Base-by-base conservation (phyloP, 2,329 filamentous ascomycete species). In the Atkinsonella texensis region DNA sequence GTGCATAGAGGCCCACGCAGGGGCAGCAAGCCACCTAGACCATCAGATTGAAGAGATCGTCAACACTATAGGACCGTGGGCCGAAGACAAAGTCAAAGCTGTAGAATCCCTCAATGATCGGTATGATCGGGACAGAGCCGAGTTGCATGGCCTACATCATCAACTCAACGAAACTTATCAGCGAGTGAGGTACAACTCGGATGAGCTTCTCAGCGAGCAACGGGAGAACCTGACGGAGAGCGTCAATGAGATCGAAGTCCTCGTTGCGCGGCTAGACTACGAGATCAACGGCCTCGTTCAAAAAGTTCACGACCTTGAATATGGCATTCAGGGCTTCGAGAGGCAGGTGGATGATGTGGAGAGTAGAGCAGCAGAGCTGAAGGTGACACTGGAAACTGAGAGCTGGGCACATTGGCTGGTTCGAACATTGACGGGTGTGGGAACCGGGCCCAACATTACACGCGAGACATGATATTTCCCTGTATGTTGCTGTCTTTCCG, bases 251-350 rank as follows among this genome's bases (percentile, higher is more conserved):
- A 75, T 96, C 13, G 89, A 95, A 64, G 79, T 85, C 20, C 72
- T 94, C 40, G 81, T 85, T 2, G 88, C 89, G 18, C 90, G 90
- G 67, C 74, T 97, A 51, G 90, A 97, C 61, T 97, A 97, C 66
- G 91, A 96, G 71, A 84, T 96, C 55, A 80, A 85, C 54, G 81
- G 83, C 15, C 72, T 97, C n/a, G 75, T 82, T 47, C 81, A 83
- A 46, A 89, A 89, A 60, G 84, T 95, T 10, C 78, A 87, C 59
- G 91, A 97, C 62, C 86, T 95, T 9, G 89, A 95, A 62, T 85
- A 89, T 55, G 87, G 86, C 1, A 81, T 95, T 0, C 71, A 70
- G 11, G 85, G 89, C 55, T 94, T 95, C 65, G 87, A 90, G 66
- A 75, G 79, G 47, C 85, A 90, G 64, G 86, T 93, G 1, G 72